Evolutionary conservation across 805 yeast species (phyloP).

Genomic region (Kazachstania kunashirensis): DNA sequence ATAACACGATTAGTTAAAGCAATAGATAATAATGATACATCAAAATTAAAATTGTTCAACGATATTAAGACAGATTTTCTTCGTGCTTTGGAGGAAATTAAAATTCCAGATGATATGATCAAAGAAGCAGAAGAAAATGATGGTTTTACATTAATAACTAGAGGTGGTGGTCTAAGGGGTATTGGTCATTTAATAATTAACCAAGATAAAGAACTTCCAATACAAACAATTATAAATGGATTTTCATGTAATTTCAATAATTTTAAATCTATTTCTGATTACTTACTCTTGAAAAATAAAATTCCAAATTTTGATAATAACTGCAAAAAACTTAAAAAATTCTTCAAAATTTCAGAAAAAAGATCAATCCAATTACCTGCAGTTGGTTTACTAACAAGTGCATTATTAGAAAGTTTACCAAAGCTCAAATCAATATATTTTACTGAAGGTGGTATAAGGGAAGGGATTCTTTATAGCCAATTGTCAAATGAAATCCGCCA

Average conservation of each 20-base stretch:
- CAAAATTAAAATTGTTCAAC: slow-evolving; percentile 29
- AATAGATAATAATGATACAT: slow-evolving; percentile 36
- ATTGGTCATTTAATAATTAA: slow-evolving; percentile 51
- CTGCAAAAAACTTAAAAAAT: slow-evolving; percentile 30
- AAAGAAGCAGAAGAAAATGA: slow-evolving; percentile 44
- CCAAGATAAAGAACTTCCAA: slow-evolving; percentile 48
- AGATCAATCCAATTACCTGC: slow-evolving; percentile 63
- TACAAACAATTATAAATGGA: slow-evolving; percentile 63
- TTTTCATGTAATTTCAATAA: slow-evolving; percentile 48
- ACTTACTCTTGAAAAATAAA: slow-evolving; percentile 38
- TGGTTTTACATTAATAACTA: slow-evolving; percentile 54
- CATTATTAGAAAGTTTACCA: slow-evolving; percentile 56
- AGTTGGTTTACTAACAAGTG: slow-evolving; percentile 51
- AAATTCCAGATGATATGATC: slow-evolving; percentile 44
- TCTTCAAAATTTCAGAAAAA: slow-evolving; percentile 56
- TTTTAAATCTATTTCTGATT: slow-evolving; percentile 43
- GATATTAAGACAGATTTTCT: slow-evolving; percentile 43
- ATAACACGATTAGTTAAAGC: slow-evolving; percentile 44
- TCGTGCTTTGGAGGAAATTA: slow-evolving; percentile 41
- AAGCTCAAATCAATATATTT: slow-evolving; percentile 53
- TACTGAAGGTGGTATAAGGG: slow-evolving; percentile 71
- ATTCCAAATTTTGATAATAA: slow-evolving; percentile 30
- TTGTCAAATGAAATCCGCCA: slow-evolving; percentile 47
- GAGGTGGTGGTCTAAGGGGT: slow-evolving; percentile 70
- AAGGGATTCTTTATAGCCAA: slow-evolving; percentile 58